Conservation (phyloP, 2,329 filamentous ascomycete genomes). For the Sporothrix globosa region DNA sequence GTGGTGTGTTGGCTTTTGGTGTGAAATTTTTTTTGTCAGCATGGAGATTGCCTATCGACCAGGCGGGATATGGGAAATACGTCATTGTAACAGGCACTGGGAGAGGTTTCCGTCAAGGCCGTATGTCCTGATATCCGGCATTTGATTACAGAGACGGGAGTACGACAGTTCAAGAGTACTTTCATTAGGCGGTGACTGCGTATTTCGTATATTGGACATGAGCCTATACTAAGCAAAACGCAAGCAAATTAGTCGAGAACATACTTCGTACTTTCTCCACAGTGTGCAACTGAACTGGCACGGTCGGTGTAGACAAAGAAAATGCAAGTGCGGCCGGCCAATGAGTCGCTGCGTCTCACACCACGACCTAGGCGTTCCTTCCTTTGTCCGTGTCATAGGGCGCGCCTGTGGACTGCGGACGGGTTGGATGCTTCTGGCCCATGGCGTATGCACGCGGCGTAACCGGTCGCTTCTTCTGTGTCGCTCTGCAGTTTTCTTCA, state of each 20-base stretch:
- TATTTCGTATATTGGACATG: background rate
- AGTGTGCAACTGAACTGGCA: conserved; percentile 11
- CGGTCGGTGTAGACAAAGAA: conserved; percentile 12
- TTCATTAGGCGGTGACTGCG: background rate
- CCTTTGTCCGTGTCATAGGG: conserved; percentile 26
- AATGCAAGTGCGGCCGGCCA: background rate
- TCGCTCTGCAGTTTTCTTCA: background rate
- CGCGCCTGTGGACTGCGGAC: background rate
- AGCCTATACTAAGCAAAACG: conserved; percentile 4
- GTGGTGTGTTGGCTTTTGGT: no score
- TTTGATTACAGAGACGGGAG: background rate
- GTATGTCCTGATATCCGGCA: conserved; percentile 2
- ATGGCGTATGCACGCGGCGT: conserved; percentile 13
- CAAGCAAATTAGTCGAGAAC: background rate
- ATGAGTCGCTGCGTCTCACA: conserved; percentile 12
- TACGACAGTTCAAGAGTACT: no score
- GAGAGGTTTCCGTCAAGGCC: background rate
- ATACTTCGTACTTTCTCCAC: background rate
- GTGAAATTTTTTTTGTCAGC: no score
- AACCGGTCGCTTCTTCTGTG: background rate
- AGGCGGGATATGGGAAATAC: background rate
- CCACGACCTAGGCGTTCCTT: conserved; percentile 20
- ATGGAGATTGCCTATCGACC: background rate
- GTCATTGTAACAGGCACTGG: conserved; percentile 1
- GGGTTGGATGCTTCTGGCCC: background rate